A percentile compares a stretch with the other conserved stretches of the same genome.
phyloP scores from a whole-genome alignment of 768 basidiomycete species.

The Candolleomyces efflorescens region DNA sequence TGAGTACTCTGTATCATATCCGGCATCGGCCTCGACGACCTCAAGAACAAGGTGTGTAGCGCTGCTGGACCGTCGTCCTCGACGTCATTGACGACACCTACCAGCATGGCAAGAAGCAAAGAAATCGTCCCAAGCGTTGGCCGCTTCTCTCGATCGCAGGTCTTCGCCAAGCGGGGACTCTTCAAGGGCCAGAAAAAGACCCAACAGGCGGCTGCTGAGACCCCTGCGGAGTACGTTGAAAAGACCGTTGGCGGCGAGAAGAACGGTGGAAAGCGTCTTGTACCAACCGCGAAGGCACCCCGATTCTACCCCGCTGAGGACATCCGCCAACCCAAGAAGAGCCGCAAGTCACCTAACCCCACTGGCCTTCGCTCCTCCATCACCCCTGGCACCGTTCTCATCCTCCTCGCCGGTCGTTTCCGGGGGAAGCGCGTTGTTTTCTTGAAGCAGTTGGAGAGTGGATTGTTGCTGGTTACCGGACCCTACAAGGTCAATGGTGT shows the following conservation, averaged over 20 bases:
- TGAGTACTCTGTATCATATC: slow-evolving; percentile 30
- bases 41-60: slow-evolving; percentile 45
- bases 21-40: slow-evolving; percentile 49
- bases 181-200: slow-evolving; percentile 84
- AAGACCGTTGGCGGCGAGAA: slow-evolving; percentile 84
- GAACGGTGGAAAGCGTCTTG: slow-evolving; percentile 84
- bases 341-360: slow-evolving; percentile 81
- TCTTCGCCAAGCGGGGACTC: slow-evolving; percentile 75
- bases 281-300: slow-evolving; percentile 81
- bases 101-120: slow-evolving; percentile 83
- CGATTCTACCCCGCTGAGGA: slow-evolving; percentile 97
- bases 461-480: slow-evolving; percentile 92
- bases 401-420: slow-evolving; percentile 97
- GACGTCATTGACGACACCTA: slow-evolving; percentile 13
- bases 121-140: slow-evolving; percentile 80
- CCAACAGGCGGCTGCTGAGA: slow-evolving; percentile 56
- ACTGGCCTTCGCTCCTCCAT: slow-evolving; percentile 81
- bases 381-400: slow-evolving; percentile 91
- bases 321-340: slow-evolving; percentile 85
- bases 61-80: slow-evolving; percentile 4
- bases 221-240: slow-evolving; percentile 63
- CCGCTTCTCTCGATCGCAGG: slow-evolving; percentile 78
- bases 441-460: slow-evolving; percentile 91
- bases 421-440: slow-evolving; percentile 97
- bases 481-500: slow-evolving; percentile 99